phyloP scores from a whole-genome alignment of 2,329 filamentous ascomycete species.

The Colletotrichum tamarilloi region DNA sequence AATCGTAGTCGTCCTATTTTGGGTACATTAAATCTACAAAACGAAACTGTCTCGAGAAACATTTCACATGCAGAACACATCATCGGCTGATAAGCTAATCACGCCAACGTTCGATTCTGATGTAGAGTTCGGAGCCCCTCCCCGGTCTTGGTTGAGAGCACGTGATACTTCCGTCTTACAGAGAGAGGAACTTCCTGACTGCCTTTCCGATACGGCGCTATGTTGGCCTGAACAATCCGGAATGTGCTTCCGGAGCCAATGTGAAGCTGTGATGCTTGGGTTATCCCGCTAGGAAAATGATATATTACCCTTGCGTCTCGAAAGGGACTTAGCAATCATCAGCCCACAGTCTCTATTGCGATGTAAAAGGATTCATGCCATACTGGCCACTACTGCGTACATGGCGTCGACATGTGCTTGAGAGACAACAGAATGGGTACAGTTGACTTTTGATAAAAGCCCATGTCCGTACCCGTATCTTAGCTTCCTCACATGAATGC shows the following conservation, averaged over 20 bases:
- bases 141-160: background rate
- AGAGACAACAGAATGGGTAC: background rate
- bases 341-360: background rate
- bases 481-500: background rate
- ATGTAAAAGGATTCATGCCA: background rate
- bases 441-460: background rate
- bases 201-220: background rate
- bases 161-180: background rate
- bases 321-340: background rate
- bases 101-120: background rate
- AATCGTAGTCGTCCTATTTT: slow-evolving; percentile 3
- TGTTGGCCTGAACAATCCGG: background rate
- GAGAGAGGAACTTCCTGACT: background rate
- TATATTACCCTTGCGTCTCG: too few relatives aligned
- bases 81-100: background rate
- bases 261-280: background rate
- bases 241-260: background rate
- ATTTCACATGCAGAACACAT: background rate
- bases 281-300: background rate
- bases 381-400: background rate
- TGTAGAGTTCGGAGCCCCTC: background rate
- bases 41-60: slow-evolving; percentile 1
- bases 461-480: too few relatives aligned
- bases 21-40: slow-evolving; percentile 7
- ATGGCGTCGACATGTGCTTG: background rate